These are phyloP conservation scores for Ganoderma sinense DNA, from an alignment of 1,284 basidiomycete species.

Conservation along the genomic window DNA sequence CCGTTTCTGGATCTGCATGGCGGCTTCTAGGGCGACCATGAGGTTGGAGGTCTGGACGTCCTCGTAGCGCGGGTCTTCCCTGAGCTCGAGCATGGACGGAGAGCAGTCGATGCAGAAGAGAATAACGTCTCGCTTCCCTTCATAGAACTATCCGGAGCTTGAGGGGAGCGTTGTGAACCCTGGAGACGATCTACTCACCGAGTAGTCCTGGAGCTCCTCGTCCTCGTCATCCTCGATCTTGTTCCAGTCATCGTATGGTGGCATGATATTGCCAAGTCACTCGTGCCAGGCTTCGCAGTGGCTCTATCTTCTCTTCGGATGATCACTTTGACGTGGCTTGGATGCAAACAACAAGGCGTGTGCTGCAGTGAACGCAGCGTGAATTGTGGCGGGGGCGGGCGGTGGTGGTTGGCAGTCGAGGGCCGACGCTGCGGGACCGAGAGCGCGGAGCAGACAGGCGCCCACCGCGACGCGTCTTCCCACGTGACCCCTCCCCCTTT, in stretches of 20 bases:
- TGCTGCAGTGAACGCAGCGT: background rate
- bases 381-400: background rate
- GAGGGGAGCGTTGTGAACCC: constrained; percentile 4
- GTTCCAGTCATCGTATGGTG: constrained; percentile 79
- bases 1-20: constrained; percentile 85
- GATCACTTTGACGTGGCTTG: background rate
- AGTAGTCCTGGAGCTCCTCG: constrained; percentile 75
- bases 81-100: constrained; percentile 82
- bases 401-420: constrained; percentile 5
- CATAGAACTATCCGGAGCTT: constrained; percentile 59
- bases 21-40: constrained; percentile 79
- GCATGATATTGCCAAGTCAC: constrained; percentile 44
- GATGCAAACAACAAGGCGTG: background rate
- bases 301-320: background rate
- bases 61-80: constrained; percentile 69
- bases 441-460: constrained; percentile 4
- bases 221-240: constrained; percentile 79
- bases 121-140: constrained; percentile 83
- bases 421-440: background rate
- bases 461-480: constrained; percentile 29
- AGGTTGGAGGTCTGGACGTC: constrained; percentile 71
- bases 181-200: constrained; percentile 49
- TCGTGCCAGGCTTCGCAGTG: background rate
- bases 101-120: constrained; percentile 96
- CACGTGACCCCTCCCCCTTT: background rate